Conservation (phyloP, 2,329 filamentous ascomycete genomes). For the Curvularia verruculosa region DNA sequence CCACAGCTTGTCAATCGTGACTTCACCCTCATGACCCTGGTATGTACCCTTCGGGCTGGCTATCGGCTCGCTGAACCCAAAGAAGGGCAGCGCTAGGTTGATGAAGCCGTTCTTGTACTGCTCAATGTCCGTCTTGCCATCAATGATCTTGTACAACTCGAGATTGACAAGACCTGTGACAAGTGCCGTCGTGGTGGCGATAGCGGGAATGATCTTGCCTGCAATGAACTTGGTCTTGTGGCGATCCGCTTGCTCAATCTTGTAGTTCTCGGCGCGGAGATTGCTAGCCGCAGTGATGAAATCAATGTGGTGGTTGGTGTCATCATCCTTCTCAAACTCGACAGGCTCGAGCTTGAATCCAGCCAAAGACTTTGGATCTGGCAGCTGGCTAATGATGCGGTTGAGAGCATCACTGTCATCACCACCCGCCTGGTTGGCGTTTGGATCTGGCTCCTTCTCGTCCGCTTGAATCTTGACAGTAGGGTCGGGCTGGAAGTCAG, state of each 20-base stretch:
- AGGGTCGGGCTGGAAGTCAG: constrained; percentile 89
- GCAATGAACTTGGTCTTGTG: constrained; percentile 99
- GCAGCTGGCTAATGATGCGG: constrained; percentile 73
- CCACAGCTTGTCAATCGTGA: constrained; percentile 94
- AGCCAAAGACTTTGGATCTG: constrained; percentile 77
- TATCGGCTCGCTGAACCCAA: constrained; percentile 97
- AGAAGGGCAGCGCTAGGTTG: constrained; percentile 95
- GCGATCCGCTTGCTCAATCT: constrained; percentile 87
- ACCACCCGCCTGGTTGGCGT: constrained; percentile 66
- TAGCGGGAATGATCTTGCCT: constrained; percentile 98
- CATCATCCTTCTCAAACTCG: constrained; percentile 98
- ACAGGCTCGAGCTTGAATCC: constrained; percentile 90
- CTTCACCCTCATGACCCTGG: constrained; percentile 74
- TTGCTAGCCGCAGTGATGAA: constrained; percentile 99
- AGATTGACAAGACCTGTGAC: constrained; percentile 92
- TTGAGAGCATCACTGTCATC: constrained; percentile 80
- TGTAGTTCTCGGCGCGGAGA: constrained; percentile 96
- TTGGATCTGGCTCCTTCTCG: constrained; percentile 93
- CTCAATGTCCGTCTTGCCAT: constrained; percentile 95
- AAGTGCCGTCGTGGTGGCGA: constrained; percentile 94
- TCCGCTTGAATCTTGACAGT: constrained; percentile 96
- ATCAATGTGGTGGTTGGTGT: constrained; percentile 97
- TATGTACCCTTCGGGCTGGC: constrained; percentile 92
- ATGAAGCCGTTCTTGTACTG: constrained; percentile 99
- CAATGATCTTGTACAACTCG: constrained; percentile 94